A percentile compares a stretch with the other conserved stretches of the same genome.
These are phyloP conservation scores for Orobanche coerulescens DNA, from an alignment of 257 asterid species.

Conservation along the genomic window DNA sequence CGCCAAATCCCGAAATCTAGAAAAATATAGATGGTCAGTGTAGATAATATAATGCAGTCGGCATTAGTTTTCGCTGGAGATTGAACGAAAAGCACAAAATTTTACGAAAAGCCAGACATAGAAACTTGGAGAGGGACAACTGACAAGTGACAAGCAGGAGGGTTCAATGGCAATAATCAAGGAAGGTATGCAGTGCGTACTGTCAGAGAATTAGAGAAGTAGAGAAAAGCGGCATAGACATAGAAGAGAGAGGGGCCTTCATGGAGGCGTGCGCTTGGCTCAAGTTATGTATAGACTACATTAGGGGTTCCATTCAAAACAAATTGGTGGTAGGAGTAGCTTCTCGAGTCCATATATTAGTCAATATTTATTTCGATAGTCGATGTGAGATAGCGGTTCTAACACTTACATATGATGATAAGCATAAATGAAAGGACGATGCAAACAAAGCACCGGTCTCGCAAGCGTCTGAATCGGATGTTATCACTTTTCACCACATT, in stretches of 20 bases:
- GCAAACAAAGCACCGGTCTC: slow-evolving; percentile 67
- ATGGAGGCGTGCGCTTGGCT: no score
- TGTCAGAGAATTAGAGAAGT: no score
- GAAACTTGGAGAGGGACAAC: background rate
- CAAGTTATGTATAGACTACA: no score
- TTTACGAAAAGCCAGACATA: background rate
- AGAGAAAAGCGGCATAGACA: no score
- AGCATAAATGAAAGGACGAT: slow-evolving; percentile 58
- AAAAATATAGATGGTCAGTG: slow-evolving; percentile 1
- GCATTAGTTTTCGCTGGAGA: no score
- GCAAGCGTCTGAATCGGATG: slow-evolving; percentile 56
- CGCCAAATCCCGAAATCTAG: background rate
- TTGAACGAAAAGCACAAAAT: background rate
- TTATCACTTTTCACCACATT: slow-evolving; percentile 37
- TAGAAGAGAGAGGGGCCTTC: no score
- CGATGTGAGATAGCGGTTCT: no score
- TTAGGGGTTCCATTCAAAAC: no score
- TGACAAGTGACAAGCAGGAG: slow-evolving; percentile 11
- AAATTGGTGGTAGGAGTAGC: no score
- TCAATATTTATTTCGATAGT: no score
- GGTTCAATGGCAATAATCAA: background rate
- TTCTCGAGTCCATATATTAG: no score
- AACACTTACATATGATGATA: slow-evolving; percentile 80
- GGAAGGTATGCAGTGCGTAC: slow-evolving; percentile 12
- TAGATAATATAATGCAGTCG: background rate